Conservation (phyloP, 2,329 filamentous ascomycete genomes). For the Hypoxylon sp. region DNA sequence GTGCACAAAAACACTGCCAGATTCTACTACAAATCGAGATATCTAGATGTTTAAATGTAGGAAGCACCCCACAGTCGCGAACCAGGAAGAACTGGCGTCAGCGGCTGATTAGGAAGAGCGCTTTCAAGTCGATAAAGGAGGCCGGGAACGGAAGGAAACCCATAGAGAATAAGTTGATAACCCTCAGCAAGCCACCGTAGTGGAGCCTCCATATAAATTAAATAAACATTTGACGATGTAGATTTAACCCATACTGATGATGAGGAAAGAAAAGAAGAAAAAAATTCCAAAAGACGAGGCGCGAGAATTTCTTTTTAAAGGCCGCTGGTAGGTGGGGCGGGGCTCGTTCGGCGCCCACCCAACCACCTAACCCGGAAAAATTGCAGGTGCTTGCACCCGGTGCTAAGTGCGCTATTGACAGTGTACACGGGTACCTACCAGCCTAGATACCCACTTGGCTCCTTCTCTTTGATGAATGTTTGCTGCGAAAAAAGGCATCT, state of each 20-base stretch:
- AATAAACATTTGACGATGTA: slow-evolving; percentile 51
- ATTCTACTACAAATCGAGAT: not conserved
- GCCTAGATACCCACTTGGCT: too few relatives aligned
- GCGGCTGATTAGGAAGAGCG: slow-evolving; percentile 48
- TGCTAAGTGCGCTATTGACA: too few relatives aligned
- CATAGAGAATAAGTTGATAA: slow-evolving; percentile 45
- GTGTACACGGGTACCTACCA: slow-evolving; percentile 9
- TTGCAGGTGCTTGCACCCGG: too few relatives aligned
- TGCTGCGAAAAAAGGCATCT: too few relatives aligned
- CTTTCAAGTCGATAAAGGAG: slow-evolving; percentile 46
- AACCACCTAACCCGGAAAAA: slow-evolving; percentile 13
- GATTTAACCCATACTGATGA: slow-evolving; percentile 51
- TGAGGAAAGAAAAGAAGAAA: slow-evolving; percentile 43
- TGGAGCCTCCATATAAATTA: slow-evolving; percentile 47
- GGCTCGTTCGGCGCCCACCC: slow-evolving; percentile 5
- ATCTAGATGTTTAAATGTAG: slow-evolving; percentile 40
- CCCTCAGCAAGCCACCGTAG: slow-evolving; percentile 50
- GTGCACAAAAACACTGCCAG: too few relatives aligned
- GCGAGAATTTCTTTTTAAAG: slow-evolving; percentile 32
- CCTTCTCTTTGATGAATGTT: too few relatives aligned
- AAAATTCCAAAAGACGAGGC: slow-evolving; percentile 13
- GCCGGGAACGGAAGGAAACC: slow-evolving; percentile 51
- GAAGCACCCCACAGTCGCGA: slow-evolving; percentile 49
- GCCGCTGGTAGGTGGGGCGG: slow-evolving; percentile 18
- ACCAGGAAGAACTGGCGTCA: slow-evolving; percentile 48